Evolutionary conservation across 257 asterid genomes (phyloP).

Genomic region (Nicotiana sylvestris): DNA sequence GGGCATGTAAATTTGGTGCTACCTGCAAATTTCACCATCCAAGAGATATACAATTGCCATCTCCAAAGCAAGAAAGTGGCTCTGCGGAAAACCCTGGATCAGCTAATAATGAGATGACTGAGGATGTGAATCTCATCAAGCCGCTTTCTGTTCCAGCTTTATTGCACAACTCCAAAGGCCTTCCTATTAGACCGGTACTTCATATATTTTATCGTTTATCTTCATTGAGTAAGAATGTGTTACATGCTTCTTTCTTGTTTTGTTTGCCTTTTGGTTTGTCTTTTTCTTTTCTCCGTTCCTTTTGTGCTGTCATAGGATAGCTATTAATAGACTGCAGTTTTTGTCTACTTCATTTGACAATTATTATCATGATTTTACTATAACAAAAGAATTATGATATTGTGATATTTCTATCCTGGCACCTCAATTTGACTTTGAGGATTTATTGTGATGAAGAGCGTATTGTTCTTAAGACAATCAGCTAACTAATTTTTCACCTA

Average conservation of each 20-base stretch:
- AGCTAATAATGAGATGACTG: constrained; percentile 25
- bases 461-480: not conserved
- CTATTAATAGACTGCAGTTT: not conserved
- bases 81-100: constrained; percentile 24
- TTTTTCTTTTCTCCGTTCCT: not conserved
- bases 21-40: constrained; percentile 98
- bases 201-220: constrained; percentile 1
- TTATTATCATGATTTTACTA: not conserved
- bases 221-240: constrained; percentile 1
- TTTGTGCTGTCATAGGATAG: not conserved
- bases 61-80: constrained; percentile 44
- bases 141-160: constrained; percentile 52
- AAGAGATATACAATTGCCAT: constrained; percentile 53
- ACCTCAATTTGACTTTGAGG: not conserved
- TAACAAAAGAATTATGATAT: not conserved
- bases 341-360: not conserved
- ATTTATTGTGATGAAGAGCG: not conserved
- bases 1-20: constrained; percentile 77
- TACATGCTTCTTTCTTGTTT: not conserved
- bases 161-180: constrained; percentile 85
- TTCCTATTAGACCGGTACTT: constrained; percentile 85
- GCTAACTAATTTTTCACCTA: not conserved
- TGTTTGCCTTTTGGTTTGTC: not conserved
- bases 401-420: not conserved
- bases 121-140: constrained; percentile 45